Percentiles rank a stretch among this genome's conserved stretches.
phyloP scores from a whole-genome alignment of 306 rosid species.

The Begonia peltatifolia region DNA sequence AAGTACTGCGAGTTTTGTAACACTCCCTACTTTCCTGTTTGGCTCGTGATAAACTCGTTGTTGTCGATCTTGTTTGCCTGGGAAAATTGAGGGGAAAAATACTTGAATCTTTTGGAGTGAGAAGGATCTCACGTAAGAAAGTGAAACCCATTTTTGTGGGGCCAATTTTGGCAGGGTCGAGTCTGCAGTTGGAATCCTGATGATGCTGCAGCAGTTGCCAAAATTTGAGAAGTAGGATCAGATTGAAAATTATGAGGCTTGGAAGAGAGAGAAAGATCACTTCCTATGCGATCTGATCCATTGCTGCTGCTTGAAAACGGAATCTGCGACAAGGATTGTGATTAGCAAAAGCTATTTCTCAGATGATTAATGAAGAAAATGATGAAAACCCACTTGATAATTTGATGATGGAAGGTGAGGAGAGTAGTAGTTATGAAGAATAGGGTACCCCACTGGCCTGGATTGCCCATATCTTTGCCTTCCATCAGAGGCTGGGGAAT shows the following conservation, averaged over 20 bases:
- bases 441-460: slow-evolving; percentile 25
- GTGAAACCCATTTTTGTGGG: slow-evolving; percentile 61
- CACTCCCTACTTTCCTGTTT: too few relatives aligned
- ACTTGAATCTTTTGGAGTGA: neutral
- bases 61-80: too few relatives aligned
- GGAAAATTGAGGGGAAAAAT: neutral
- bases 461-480: slow-evolving; percentile 51
- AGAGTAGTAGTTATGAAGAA: slow-evolving; percentile 29
- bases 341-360: too few relatives aligned
- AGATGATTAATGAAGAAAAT: neutral
- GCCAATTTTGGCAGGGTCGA: slow-evolving; percentile 31
- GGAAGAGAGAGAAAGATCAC: slow-evolving; percentile 43
- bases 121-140: slow-evolving; percentile 17
- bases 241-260: slow-evolving; percentile 20
- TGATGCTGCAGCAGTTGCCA: slow-evolving; percentile 99
- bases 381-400: slow-evolving; percentile 33
- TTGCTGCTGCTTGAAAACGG: slow-evolving; percentile 49
- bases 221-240: slow-evolving; percentile 29
- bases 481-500: slow-evolving; percentile 28
- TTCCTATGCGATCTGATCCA: slow-evolving; percentile 44
- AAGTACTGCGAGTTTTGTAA: too few relatives aligned
- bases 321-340: slow-evolving; percentile 3
- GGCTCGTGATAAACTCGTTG: too few relatives aligned
- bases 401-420: slow-evolving; percentile 27
- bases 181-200: slow-evolving; percentile 97